phyloP scores from a whole-genome alignment of 2,329 filamentous ascomycete genomes.

The Penicillium brasilianum region DNA sequence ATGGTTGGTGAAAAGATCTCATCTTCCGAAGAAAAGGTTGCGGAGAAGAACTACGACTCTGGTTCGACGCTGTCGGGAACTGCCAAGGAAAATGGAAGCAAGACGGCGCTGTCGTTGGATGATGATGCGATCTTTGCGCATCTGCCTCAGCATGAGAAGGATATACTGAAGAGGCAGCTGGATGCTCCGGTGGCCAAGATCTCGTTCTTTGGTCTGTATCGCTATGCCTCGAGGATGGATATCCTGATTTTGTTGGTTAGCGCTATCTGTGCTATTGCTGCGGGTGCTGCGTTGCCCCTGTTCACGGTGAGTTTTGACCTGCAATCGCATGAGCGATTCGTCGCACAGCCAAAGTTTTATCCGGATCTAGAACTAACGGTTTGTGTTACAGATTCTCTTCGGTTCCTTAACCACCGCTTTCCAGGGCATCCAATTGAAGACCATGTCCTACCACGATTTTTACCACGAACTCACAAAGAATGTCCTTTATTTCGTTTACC shows the following conservation, averaged over 20 bases:
- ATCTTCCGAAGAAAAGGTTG: slow-evolving; percentile 11
- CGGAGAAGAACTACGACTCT: slow-evolving; percentile 20
- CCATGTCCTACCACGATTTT: slow-evolving; percentile 61
- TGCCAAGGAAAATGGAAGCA: slow-evolving; percentile 39
- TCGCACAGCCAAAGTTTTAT: neutral
- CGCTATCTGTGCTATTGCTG: slow-evolving; percentile 68
- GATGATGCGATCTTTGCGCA: slow-evolving; percentile 63
- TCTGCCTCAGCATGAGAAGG: slow-evolving; percentile 68
- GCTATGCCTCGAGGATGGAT: slow-evolving; percentile 72
- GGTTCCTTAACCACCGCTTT: slow-evolving; percentile 76
- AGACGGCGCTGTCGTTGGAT: slow-evolving; percentile 42
- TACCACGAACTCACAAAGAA: slow-evolving; percentile 63
- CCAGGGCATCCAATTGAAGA: slow-evolving; percentile 63
- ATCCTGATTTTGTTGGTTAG: slow-evolving; percentile 67
- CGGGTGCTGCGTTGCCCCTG: slow-evolving; percentile 75
- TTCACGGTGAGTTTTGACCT: slow-evolving; percentile 66
- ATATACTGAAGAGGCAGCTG: slow-evolving; percentile 71
- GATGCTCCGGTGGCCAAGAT: slow-evolving; percentile 67
- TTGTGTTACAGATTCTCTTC: slow-evolving; percentile 62
- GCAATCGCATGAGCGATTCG: too few species aligned
- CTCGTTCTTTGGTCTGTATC: slow-evolving; percentile 68
- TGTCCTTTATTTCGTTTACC: slow-evolving; percentile 83
- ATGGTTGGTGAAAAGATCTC: slow-evolving; percentile 21
- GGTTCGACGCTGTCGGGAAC: slow-evolving; percentile 30
- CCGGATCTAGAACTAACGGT: neutral